A percentile compares a stretch with the other conserved stretches of the same genome.
phyloP scores from a whole-genome alignment of 805 yeast species.

The Cyberlindnera veronae region DNA sequence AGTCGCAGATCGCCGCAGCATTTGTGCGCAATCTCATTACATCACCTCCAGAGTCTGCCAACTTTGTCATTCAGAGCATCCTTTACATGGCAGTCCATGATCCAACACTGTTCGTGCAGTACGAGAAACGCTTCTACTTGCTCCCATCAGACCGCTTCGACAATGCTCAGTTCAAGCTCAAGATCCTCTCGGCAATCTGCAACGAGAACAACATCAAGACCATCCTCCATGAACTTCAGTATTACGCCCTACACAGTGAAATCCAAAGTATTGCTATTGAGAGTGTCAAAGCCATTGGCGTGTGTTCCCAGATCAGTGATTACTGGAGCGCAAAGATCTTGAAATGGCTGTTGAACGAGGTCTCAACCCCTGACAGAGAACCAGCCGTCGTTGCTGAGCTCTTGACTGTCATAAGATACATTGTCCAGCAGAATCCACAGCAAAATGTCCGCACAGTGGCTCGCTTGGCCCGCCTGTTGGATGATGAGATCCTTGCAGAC shows the following conservation, averaged over 20 bases:
- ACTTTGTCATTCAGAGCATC: conserved; percentile 46
- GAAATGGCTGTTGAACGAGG: conserved; percentile 58
- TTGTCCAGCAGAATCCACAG: conserved; percentile 61
- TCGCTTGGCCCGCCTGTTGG: conserved; percentile 40
- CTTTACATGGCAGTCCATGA: conserved; percentile 36
- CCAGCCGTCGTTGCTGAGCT: conserved; percentile 52
- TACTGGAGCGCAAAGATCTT: conserved; percentile 54
- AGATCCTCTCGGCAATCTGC: conserved; percentile 57
- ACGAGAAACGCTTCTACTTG: conserved; percentile 49
- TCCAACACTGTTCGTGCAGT: conserved; percentile 33
- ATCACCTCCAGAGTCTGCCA: conserved; percentile 33
- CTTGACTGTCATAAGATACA: conserved; percentile 65
- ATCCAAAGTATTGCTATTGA: conserved; percentile 33
- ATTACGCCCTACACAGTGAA: conserved; percentile 39
- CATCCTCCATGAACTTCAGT: conserved; percentile 61
- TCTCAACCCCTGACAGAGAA: conserved; percentile 30
- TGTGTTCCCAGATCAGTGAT: conserved; percentile 47
- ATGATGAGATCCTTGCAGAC: conserved; percentile 27
- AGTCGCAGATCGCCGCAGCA: conserved; percentile 46
- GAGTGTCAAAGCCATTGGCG: conserved; percentile 60
- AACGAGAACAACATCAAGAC: conserved; percentile 46
- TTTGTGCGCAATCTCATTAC: conserved; percentile 41
- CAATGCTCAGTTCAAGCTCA: conserved; percentile 52
- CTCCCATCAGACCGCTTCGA: conserved; percentile 48
- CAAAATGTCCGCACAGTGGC: conserved; percentile 53